Base-by-base conservation (phyloP, 2,329 filamentous ascomycete genomes). In the Teratosphaeria gauchensis region DNA sequence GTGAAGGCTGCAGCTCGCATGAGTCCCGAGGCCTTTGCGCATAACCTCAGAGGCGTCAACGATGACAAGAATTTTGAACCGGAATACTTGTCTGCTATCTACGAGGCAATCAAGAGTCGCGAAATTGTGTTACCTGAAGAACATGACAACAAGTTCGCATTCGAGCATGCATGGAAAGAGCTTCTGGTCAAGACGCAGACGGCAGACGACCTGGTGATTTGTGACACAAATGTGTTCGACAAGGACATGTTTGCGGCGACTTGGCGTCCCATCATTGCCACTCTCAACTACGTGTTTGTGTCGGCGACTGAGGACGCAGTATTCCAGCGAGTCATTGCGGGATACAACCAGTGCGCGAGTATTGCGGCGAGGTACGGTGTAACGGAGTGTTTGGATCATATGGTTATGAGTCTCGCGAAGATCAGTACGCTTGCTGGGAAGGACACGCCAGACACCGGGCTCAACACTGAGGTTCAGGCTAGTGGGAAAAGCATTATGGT, bases 51-150 rank as follows among this genome's bases (percentile, higher is more conserved):
- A 48, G 92, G 92, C 11, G 88, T 94, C 35, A 99, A 99, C 68
- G 85, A 82, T 30, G 89, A 88, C 56, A 82, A 90, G 64, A 87
- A 99, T 70, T 99, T 97, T 71, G 82, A 86, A 5, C 81, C 84
- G 0, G 87, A 92, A 62, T 97, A 92, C 69, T 80, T 99, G 0
- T 83, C 91, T 69, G 84, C 84, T 1, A 96, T 97, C 58, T 99
- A 87, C 69, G 86, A 96, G 66, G 90, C 90, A 0, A 99, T 99
- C 76, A 90, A 88, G 71, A 85, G 84, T 19, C 90, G 94, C 64
- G 94, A 99, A 74, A 99, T 99, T 63, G 96, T 99, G 63, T 77
- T 99, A 24, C 94, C 94, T 0, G 94, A 97, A 64, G 94, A 99
- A 74, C 94, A 97, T 72, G 92, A 96, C 70, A 96, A 96, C 72